Base-by-base conservation (phyloP, 148 eudicot species). In the Suaeda aralocaspica region DNA sequence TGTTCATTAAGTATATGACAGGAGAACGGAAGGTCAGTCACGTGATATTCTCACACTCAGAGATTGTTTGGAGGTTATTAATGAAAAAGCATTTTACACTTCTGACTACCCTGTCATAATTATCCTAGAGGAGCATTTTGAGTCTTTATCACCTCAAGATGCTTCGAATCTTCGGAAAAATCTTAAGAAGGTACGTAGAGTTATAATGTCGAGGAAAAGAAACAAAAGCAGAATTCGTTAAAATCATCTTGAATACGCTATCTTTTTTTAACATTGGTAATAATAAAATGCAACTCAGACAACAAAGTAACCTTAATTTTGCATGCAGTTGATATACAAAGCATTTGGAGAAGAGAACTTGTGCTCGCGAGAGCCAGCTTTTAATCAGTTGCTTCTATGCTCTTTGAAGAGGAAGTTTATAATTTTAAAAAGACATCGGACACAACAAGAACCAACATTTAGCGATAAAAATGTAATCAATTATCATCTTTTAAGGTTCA, bases 51-150 rank as follows among this genome's bases (percentile, higher is more conserved):
- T 84, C 28, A 73, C 76, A 46, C 82, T 90, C 56, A 41, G 66
- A 53, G 71, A 64, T 55, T 90, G 91, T 76, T 82, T 90, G 78
- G 16, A 30, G 46, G 85, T 87, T 21, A 88, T 90, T 34, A 82
- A 74, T 68, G 89, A 88, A 1, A 61, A 82, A 30, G 93, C 93
- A 19, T 90, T 90, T 59, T 30, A 41, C 19, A 69, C 77, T 34
- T 86, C 91, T 4, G 81, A 71, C 0, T 88, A 78, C 66, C 96
- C 96, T 34, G 84, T 88, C 51, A 66, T 87, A n/a, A 75, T 88
- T 21, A 86, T 90, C 21, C 79, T 90, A 24, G 92, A 84, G 75
- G 86, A 86, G 30, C 87, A 90, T 72, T 84, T 90, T 34, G 77
- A 82, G 62, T 56, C 57, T 24, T 30, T 14, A 55, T 26, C 59